phyloP scores from a whole-genome alignment of 768 basidiomycete species.

The Dentipellis sp. region DNA sequence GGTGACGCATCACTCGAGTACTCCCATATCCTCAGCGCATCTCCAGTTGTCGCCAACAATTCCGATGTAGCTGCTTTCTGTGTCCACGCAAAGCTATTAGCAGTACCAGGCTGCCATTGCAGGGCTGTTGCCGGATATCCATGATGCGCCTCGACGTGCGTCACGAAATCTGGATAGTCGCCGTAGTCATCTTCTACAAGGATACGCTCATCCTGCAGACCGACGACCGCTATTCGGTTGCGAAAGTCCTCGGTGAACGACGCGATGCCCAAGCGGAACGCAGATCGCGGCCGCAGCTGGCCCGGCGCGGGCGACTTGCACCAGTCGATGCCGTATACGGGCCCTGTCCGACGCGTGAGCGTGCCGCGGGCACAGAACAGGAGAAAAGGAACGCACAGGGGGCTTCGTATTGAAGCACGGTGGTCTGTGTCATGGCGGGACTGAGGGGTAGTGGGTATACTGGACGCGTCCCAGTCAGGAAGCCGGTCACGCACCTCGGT shows the following conservation, averaged over 20 bases:
- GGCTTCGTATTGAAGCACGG: slow-evolving; percentile 74
- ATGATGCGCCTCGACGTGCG: slow-evolving; percentile 75
- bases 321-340: slow-evolving; percentile 82
- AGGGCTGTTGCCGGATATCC: slow-evolving; percentile 91
- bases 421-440: slow-evolving; percentile 53
- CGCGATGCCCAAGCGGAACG: slow-evolving; percentile 77
- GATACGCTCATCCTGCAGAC: slow-evolving; percentile 79
- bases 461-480: not conserved
- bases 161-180: slow-evolving; percentile 80
- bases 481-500: not conserved
- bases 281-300: slow-evolving; percentile 60
- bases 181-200: slow-evolving; percentile 78
- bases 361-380: not conserved
- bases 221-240: slow-evolving; percentile 73
- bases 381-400: slow-evolving; percentile 49
- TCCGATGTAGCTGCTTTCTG: slow-evolving; percentile 64
- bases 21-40: slow-evolving; percentile 90
- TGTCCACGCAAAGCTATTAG: slow-evolving; percentile 55
- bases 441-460: not conserved
- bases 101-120: slow-evolving; percentile 83
- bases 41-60: slow-evolving; percentile 87
- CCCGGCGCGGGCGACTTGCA: slow-evolving; percentile 73
- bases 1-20: slow-evolving; percentile 60
- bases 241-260: slow-evolving; percentile 81
- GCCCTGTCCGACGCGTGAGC: slow-evolving; percentile 42